A percentile compares a stretch with the other conserved stretches of the same genome.
Evolutionary conservation across 1,284 basidiomycete species (phyloP).

Genomic region (Fomitopsis schrenkii): DNA sequence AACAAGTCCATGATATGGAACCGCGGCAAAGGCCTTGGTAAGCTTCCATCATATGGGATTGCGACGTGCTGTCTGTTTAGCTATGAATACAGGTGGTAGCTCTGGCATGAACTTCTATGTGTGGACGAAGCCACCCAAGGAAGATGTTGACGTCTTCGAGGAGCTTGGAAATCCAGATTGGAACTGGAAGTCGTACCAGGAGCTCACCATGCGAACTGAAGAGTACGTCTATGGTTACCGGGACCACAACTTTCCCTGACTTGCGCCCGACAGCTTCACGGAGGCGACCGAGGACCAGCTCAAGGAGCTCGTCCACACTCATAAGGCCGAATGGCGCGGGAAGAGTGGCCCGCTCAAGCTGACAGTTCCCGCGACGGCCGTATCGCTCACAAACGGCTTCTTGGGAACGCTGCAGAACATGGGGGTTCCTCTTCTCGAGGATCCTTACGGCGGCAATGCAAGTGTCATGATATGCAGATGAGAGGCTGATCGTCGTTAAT

Average conservation of each 20-base stretch:
- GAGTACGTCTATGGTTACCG: background rate
- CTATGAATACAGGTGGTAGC: constrained; percentile 17
- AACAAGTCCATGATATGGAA: constrained; percentile 12
- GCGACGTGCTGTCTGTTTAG: background rate
- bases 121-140: constrained; percentile 21
- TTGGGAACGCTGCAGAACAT: constrained; percentile 12
- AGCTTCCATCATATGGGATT: background rate
- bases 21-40: constrained; percentile 23
- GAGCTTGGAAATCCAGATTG: constrained; percentile 21
- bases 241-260: background rate
- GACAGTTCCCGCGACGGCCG: constrained; percentile 2
- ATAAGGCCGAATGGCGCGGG: constrained; percentile 10
- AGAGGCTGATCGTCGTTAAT: background rate
- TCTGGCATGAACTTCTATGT: constrained; percentile 21
- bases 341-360: constrained; percentile 17
- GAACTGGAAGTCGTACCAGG: constrained; percentile 19
- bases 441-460: constrained; percentile 17
- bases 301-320: constrained; percentile 1
- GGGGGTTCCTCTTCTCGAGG: constrained; percentile 9
- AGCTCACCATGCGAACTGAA: constrained; percentile 9
- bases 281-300: constrained; percentile 9
- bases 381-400: constrained; percentile 7
- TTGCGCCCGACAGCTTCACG: constrained; percentile 8
- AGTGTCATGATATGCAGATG: background rate
- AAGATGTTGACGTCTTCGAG: constrained; percentile 20